Evolutionary conservation across 345 rosid species (phyloP).

Genomic region (Populus simonii): DNA sequence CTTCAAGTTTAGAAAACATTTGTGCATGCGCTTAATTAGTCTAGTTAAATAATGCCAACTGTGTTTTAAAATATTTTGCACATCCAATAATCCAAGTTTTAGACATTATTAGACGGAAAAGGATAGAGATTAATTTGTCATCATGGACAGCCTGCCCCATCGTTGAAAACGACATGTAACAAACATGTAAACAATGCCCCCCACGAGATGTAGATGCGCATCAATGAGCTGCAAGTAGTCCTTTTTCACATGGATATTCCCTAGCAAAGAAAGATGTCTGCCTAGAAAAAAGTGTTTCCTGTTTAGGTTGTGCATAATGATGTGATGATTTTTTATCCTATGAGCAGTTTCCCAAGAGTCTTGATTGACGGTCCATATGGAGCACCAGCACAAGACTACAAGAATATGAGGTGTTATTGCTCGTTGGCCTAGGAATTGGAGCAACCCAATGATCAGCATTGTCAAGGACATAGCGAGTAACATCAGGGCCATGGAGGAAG

Average conservation of each 20-base stretch:
- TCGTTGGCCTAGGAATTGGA: conserved; percentile 79
- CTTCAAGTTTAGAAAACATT: not conserved
- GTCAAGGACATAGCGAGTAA: conserved; percentile 72
- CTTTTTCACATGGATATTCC: not conserved
- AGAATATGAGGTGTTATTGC: conserved; percentile 65
- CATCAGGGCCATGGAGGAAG: conserved; percentile 51
- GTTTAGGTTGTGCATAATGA: not conserved
- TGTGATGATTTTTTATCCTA: not conserved
- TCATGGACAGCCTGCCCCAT: not conserved
- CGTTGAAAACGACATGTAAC: conserved; percentile 4
- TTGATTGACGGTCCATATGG: conserved; percentile 83
- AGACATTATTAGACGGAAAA: not conserved
- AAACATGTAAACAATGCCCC: not conserved
- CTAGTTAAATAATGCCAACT: not conserved
- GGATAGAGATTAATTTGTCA: not conserved
- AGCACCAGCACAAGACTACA: conserved; percentile 89
- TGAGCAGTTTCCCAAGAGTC: conserved; percentile 63
- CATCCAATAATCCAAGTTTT: not conserved
- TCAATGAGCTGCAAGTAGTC: too few relatives aligned
- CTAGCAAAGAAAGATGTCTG: not conserved
- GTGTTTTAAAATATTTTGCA: not conserved
- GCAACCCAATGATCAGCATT: conserved; percentile 88
- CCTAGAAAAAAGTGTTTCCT: not conserved
- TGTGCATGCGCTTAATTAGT: not conserved
- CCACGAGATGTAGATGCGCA: not conserved